Conservation (phyloP, 1,139 yeast species). For the Blastobotrys elegans region DNA sequence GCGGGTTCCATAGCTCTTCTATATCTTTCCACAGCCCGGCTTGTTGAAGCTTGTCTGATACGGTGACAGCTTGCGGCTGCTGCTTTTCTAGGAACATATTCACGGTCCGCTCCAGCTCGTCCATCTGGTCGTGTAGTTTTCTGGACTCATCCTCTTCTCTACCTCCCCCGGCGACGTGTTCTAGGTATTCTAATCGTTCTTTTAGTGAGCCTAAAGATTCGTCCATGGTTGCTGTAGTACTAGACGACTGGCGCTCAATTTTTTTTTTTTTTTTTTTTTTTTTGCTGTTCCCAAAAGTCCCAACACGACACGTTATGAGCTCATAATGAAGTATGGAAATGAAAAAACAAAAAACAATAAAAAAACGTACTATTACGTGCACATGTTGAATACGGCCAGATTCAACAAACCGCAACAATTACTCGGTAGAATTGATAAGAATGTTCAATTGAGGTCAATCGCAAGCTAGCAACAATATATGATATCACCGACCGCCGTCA, state of each 20-base stretch:
- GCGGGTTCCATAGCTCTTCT: conserved; percentile 10
- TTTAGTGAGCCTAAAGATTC: conserved; percentile 13
- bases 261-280: neutral
- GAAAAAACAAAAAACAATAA: too few relatives aligned
- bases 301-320: neutral
- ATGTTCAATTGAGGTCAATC: too few relatives aligned
- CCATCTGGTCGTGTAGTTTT: conserved; percentile 14
- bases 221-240: neutral
- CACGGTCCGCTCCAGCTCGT: conserved; percentile 16
- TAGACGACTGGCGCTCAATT: neutral
- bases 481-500: too few relatives aligned
- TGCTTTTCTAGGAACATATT: conserved; percentile 12
- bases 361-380: too few relatives aligned
- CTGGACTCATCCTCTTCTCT: neutral
- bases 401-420: too few relatives aligned
- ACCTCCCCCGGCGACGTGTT: conserved; percentile 11
- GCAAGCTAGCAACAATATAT: too few relatives aligned
- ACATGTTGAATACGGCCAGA: too few relatives aligned
- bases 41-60: conserved; percentile 10
- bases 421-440: too few relatives aligned
- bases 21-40: conserved; percentile 15
- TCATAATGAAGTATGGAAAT: too few relatives aligned
- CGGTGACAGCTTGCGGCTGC: conserved; percentile 11
- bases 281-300: neutral
- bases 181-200: conserved; percentile 17